Conservation (phyloP, 257 asterid genomes). For the Paraleonurus japonicus region DNA sequence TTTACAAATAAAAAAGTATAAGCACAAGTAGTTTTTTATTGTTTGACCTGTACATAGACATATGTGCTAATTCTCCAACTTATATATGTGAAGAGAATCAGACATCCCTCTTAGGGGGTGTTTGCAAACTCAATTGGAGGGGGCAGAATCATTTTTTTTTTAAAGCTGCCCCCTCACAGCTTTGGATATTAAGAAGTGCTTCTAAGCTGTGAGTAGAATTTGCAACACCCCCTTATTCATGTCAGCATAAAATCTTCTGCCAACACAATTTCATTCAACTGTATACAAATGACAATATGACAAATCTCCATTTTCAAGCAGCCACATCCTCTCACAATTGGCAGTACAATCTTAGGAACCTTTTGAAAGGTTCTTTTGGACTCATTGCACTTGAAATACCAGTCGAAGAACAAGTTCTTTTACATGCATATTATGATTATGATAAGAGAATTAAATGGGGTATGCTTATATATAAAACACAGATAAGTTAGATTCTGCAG, state of each 20-base stretch:
- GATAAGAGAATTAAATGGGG: conserved; percentile 2
- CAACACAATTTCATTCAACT: neutral
- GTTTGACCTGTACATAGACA: conserved; percentile 12
- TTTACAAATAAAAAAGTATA: too few relatives aligned
- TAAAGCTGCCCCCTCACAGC: too few relatives aligned
- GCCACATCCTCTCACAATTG: conserved; percentile 2
- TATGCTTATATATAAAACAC: neutral
- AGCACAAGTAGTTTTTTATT: too few relatives aligned
- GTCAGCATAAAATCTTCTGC: conserved; percentile 11
- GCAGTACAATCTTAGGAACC: conserved; percentile 10
- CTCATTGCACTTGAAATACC: conserved; percentile 5
- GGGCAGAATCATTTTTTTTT: neutral
- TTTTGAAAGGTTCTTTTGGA: conserved; percentile 5
- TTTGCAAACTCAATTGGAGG: neutral
- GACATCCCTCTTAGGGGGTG: conserved; percentile 1
- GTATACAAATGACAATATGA: conserved; percentile 9
- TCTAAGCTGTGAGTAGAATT: too few relatives aligned
- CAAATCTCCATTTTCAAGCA: conserved; percentile 5
- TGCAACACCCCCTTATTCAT: neutral
- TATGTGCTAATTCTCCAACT: conserved; percentile 21
- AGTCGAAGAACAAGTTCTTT: neutral
- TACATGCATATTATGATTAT: conserved; percentile 22
- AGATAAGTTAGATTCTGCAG: conserved; percentile 10
- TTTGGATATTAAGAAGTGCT: too few relatives aligned
- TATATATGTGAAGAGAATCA: conserved; percentile 5